Percentiles rank a stretch among this genome's conserved stretches.
Evolutionary conservation across 148 eudicot genomes (phyloP).

Genomic region (Nyssa sinensis): DNA sequence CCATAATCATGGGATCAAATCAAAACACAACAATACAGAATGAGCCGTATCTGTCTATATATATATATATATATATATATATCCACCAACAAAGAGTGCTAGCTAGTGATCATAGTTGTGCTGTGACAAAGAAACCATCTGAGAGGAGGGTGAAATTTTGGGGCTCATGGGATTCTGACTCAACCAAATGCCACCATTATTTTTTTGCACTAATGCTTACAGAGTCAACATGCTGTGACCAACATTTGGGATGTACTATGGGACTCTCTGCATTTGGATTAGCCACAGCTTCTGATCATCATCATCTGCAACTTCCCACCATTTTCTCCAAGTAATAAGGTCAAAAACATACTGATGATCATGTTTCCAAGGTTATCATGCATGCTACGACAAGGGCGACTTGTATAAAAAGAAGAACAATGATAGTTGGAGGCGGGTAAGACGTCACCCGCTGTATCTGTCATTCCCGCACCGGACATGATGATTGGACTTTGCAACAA

Average conservation of each 20-base stretch:
- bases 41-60: too few relatives aligned
- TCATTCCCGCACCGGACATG: neutral
- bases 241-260: neutral
- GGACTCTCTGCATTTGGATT: neutral
- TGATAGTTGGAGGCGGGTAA: neutral
- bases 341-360: slow-evolving; percentile 17
- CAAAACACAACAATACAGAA: neutral
- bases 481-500: slow-evolving; percentile 2
- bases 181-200: slow-evolving; percentile 7
- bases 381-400: neutral
- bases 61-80: too few relatives aligned
- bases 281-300: neutral
- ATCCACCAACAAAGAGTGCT: neutral
- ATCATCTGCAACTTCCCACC: too few relatives aligned
- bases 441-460: neutral
- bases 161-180: slow-evolving; percentile 13
- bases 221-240: slow-evolving; percentile 5
- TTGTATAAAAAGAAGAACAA: neutral
- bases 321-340: too few relatives aligned
- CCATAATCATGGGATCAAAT: neutral
- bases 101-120: neutral
- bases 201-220: neutral
- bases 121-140: neutral
- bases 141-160: neutral
- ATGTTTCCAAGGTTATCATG: neutral